phyloP scores from a whole-genome alignment of 2,329 filamentous ascomycete species.

The Aspergillus fumigatiaffinis region DNA sequence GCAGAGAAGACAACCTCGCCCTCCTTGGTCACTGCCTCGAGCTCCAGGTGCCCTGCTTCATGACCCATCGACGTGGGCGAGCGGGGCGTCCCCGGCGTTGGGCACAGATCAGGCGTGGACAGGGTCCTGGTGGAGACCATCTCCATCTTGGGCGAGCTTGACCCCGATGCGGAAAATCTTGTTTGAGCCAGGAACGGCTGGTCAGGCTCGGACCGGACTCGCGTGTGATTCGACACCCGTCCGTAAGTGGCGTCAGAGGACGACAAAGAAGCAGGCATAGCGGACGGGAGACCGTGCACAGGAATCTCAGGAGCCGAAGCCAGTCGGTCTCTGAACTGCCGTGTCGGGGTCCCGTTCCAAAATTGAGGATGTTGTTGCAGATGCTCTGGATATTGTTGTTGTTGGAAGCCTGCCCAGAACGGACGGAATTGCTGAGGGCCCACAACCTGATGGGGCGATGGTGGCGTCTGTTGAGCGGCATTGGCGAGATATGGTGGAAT shows the following conservation, averaged over 20 bases:
- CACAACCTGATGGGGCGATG: constrained; percentile 9
- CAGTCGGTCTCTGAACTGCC: constrained; percentile 31
- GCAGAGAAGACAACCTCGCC: constrained; percentile 23
- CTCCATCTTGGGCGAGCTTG: constrained; percentile 19
- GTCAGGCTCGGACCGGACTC: constrained; percentile 18
- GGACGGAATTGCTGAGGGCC: constrained; percentile 13
- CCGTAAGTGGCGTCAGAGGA: constrained; percentile 15
- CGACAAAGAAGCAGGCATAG: not conserved
- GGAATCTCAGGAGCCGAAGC: constrained; percentile 32
- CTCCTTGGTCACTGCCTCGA: constrained; percentile 13
- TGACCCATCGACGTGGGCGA: constrained; percentile 21
- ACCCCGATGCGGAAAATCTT: constrained; percentile 4
- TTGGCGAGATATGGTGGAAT: constrained; percentile 26
- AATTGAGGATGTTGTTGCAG: constrained; percentile 12
- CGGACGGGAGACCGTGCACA: constrained; percentile 17
- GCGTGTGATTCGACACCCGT: constrained; percentile 17
- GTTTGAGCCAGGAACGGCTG: constrained; percentile 11
- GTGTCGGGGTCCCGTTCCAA: constrained; percentile 17
- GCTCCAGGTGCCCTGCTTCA: constrained; percentile 5
- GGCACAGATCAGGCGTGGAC: constrained; percentile 32
- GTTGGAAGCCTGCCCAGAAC: constrained; percentile 24
- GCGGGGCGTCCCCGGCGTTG: constrained; percentile 26
- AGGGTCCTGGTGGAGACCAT: constrained; percentile 24
- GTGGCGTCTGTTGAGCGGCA: constrained; percentile 12
- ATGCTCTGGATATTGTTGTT: constrained; percentile 8